These are phyloP conservation scores for Boletus speciosus DNA, from an alignment of 768 basidiomycete genomes.

Conservation along the genomic window DNA sequence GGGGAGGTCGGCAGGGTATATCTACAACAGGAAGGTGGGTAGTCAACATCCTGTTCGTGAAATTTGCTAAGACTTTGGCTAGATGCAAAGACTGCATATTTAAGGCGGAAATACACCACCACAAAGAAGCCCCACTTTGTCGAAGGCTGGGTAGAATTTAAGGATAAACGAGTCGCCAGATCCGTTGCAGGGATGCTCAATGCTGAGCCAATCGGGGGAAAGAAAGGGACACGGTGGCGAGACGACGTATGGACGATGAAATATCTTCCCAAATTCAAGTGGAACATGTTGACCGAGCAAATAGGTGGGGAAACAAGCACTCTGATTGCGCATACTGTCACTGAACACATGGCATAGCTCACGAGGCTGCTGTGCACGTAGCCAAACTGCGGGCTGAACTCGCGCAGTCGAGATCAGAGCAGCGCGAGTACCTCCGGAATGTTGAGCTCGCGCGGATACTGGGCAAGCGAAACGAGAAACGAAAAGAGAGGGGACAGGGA, in stretches of 20 bases:
- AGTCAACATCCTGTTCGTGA: background rate
- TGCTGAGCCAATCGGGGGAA: constrained; percentile 91
- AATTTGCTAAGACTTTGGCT: background rate
- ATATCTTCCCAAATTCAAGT: constrained; percentile 95
- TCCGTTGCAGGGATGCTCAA: constrained; percentile 94
- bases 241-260: constrained; percentile 99
- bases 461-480: constrained; percentile 73
- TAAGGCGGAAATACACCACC: constrained; percentile 73
- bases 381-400: constrained; percentile 91
- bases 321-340: background rate
- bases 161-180: constrained; percentile 87
- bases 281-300: constrained; percentile 98
- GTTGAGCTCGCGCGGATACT: constrained; percentile 89
- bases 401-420: constrained; percentile 81
- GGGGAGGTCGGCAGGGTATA: constrained; percentile 93
- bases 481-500: constrained; percentile 55
- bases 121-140: constrained; percentile 86
- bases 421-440: constrained; percentile 88
- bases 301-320: constrained; percentile 67
- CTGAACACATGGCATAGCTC: constrained; percentile 50
- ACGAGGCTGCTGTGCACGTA: constrained; percentile 85
- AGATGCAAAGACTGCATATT: constrained; percentile 88
- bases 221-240: constrained; percentile 85
- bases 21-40: constrained; percentile 83
- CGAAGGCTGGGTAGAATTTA: constrained; percentile 99